A percentile compares a stretch with the other conserved stretches of the same genome.
Evolutionary conservation across 1,284 basidiomycete species (phyloP).

Genomic region (Ceratobasidium sp.): DNA sequence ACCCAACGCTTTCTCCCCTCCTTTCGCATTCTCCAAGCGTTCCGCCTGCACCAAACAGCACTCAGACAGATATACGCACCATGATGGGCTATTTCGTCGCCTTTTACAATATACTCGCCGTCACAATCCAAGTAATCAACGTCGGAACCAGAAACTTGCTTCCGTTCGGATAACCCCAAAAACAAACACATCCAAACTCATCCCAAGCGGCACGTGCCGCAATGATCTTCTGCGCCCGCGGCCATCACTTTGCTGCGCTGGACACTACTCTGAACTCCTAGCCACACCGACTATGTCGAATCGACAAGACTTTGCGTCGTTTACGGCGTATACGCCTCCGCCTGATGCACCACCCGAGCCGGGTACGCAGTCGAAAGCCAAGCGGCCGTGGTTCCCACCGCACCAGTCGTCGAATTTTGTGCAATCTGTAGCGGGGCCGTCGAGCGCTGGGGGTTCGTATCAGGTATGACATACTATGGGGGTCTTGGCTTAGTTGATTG

Average conservation of each 20-base stretch:
- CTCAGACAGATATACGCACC: slow-evolving; percentile 43
- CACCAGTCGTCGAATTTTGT: slow-evolving; percentile 55
- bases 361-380: slow-evolving; percentile 55
- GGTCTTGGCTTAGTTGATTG: background rate
- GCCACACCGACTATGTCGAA: slow-evolving; percentile 10
- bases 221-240: background rate
- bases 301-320: slow-evolving; percentile 42
- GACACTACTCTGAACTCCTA: background rate
- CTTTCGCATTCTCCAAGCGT: background rate
- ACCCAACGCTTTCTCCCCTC: slow-evolving; percentile 22
- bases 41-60: background rate
- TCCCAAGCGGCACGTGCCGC: slow-evolving; percentile 9
- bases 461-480: slow-evolving; percentile 60
- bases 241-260: slow-evolving; percentile 26
- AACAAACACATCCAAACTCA: slow-evolving; percentile 6
- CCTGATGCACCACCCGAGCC: slow-evolving; percentile 65
- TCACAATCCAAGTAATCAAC: slow-evolving; percentile 20
- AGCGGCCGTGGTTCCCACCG: slow-evolving; percentile 72
- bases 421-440: slow-evolving; percentile 23
- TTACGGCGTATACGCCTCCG: slow-evolving; percentile 65
- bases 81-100: slow-evolving; percentile 46
- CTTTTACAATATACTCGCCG: slow-evolving; percentile 50
- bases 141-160: slow-evolving; percentile 33
- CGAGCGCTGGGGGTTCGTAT: slow-evolving; percentile 64
- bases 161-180: slow-evolving; percentile 6